Base-by-base conservation (phyloP, 108 stramenopile genomes). In the Skeletonema tropicum region DNA sequence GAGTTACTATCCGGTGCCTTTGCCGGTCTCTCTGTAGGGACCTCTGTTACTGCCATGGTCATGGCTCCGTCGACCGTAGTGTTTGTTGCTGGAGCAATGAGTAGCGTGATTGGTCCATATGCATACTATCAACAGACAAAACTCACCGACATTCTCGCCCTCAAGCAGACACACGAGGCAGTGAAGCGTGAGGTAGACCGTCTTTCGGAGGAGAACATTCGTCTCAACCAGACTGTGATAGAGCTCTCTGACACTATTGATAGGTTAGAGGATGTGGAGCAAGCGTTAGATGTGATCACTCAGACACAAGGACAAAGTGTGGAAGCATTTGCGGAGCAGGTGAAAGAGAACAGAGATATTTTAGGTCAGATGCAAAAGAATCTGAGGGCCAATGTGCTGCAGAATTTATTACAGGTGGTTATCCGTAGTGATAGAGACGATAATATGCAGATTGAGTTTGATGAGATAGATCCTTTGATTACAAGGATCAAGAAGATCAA, bases 111-210 rank as follows among this genome's bases (percentile, higher is more conserved):
- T 55, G 89, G 89, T 45, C 87, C 88, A 7, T 90, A 87, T 31
- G 83, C 74, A 2, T 88, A 89, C 60, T 90, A 86, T 42, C 92
- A 93, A 73, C 90, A 93, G 77, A 90, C 86, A 17, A 81, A 80
- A 41, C 67, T 93, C 62, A 93, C 89, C 35, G 89, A 91, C 57
- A 88, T 93, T 36, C 58, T 58, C 3, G 87, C 89, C 2, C 65
- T 91, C 31, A 88, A 87, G 66, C 86, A 93, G 72, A 90, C 90
- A 31, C 72, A 79, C 15, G 78, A 70, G 36, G 80, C 74, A 11
- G 68, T 93, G 19, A 64, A 84, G 32, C 63, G 61, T 17, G 90
- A 93, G 65, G 88, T 90, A 17, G 78, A 87, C 33, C 79, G 85
- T 32, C 80, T 91, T 0, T 61, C 80, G 21, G 59, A 59, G 1